These are phyloP conservation scores for Dothiorella sarmentorum DNA, from an alignment of 2,329 filamentous ascomycete genomes.

Conservation along the genomic window DNA sequence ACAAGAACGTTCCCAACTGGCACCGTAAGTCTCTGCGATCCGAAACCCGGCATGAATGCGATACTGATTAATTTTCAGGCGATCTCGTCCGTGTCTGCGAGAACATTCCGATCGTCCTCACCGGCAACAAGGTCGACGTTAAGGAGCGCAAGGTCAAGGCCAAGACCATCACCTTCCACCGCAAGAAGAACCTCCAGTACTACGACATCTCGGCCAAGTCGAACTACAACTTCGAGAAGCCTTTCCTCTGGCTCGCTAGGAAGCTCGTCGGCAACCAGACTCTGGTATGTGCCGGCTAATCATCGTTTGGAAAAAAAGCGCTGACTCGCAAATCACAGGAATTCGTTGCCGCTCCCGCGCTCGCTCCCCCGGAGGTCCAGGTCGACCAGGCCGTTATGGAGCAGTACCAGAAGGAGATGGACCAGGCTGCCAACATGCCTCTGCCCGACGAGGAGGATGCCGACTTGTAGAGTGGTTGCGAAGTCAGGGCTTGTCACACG, in stretches of 20 bases:
- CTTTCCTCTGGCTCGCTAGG: constrained; percentile 97
- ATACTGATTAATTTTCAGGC: constrained; percentile 52
- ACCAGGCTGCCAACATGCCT: constrained; percentile 71
- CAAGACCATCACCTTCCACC: constrained; percentile 99
- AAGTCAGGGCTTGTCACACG: constrained; percentile 11
- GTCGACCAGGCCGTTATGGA: constrained; percentile 81
- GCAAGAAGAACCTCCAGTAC: constrained; percentile 99
- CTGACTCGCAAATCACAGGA: constrained; percentile 58
- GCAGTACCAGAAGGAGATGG: constrained; percentile 87
- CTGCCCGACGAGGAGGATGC: constrained; percentile 94
- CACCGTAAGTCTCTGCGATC: constrained; percentile 67
- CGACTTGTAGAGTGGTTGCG: constrained; percentile 46
- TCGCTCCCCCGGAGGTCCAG: constrained; percentile 87
- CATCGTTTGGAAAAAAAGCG: neutral
- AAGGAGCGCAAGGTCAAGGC: constrained; percentile 99
- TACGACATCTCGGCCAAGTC: constrained; percentile 99
- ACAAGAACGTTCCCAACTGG: constrained; percentile 99
- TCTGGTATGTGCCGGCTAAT: constrained; percentile 58
- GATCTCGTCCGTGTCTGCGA: constrained; percentile 98
- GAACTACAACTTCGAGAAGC: constrained; percentile 99
- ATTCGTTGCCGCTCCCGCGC: constrained; percentile 91
- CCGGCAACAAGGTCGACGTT: constrained; percentile 99
- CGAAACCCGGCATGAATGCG: neutral
- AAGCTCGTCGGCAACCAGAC: constrained; percentile 94
- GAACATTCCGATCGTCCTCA: constrained; percentile 97